These are phyloP conservation scores for Penicillium sp. DNA, from an alignment of 2,329 filamentous ascomycete genomes.

Conservation along the genomic window DNA sequence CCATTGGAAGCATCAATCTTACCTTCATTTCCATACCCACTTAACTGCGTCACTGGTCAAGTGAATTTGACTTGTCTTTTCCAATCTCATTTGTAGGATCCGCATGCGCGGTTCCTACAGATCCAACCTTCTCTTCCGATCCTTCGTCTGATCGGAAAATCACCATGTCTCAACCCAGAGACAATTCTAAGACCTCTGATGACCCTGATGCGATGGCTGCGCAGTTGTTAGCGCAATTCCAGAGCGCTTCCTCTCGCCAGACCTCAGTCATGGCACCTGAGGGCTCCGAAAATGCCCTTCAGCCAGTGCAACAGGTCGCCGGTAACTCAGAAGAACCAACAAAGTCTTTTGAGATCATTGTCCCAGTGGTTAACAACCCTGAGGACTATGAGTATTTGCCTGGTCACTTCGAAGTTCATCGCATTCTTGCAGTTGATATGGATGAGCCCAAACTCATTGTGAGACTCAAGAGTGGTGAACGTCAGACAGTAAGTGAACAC, in stretches of 20 bases:
- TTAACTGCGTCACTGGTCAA: neutral
- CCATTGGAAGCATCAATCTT: neutral
- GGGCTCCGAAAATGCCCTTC: neutral
- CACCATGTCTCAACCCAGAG: constrained; percentile 1
- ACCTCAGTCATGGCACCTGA: neutral
- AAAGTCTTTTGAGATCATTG: constrained; percentile 24
- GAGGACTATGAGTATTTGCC: constrained; percentile 41
- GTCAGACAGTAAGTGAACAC: constrained; percentile 30
- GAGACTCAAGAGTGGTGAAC: constrained; percentile 37
- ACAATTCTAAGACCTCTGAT: neutral
- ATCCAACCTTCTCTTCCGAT: neutral
- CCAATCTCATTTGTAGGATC: neutral
- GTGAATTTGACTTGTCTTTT: neutral
- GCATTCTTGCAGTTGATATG: constrained; percentile 31
- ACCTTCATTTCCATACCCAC: neutral
- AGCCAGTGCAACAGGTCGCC: neutral
- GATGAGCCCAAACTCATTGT: constrained; percentile 30
- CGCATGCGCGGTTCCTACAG: neutral
- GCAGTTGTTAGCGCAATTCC: constrained; percentile 9
- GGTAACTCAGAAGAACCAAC: neutral
- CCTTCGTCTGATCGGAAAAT: neutral
- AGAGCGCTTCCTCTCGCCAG: neutral
- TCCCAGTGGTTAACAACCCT: constrained; percentile 31
- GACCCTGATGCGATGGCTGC: constrained; percentile 9
- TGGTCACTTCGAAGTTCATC: constrained; percentile 36